Evolutionary conservation across 75 land plant genomes (phyloP).

Genomic region (Cupressus sempervirens): DNA sequence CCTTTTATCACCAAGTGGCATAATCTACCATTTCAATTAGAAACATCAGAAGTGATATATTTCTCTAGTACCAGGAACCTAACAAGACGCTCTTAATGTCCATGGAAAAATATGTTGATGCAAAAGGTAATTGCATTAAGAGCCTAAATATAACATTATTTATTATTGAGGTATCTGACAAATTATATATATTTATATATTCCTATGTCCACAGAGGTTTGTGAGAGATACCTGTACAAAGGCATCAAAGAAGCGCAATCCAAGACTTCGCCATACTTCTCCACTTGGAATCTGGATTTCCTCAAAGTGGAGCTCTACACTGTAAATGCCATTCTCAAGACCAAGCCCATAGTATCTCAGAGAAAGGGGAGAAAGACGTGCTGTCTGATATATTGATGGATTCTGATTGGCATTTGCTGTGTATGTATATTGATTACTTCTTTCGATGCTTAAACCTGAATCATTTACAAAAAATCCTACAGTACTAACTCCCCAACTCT

Average conservation of each 20-base stretch:
- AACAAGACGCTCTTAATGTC: not conserved
- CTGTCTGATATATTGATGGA: conserved; percentile 24
- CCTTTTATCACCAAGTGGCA: not conserved
- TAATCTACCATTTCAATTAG: not conserved
- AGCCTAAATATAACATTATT: not conserved
- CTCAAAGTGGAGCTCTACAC: conserved; percentile 39
- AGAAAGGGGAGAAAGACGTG: conserved; percentile 27
- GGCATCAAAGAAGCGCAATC: conserved; percentile 31
- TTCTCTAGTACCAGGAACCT: not conserved
- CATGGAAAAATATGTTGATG: not conserved
- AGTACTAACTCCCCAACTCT: conserved; percentile 13
- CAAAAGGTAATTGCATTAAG: not conserved
- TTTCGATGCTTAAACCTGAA: not conserved
- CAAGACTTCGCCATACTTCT: conserved; percentile 21
- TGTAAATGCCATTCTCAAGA: conserved; percentile 29
- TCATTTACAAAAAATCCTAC: conserved; percentile 5
- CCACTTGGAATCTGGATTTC: conserved; percentile 24
- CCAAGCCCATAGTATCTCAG: conserved; percentile 37
- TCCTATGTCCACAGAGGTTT: not conserved
- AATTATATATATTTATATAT: not conserved
- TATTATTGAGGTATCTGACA: not conserved
- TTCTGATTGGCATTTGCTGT: not conserved
- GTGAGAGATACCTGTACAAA: conserved; percentile 25
- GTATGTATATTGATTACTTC: not conserved
- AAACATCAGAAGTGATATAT: not conserved